phyloP scores from a whole-genome alignment of 1,284 basidiomycete species.

The Athelia sp. region DNA sequence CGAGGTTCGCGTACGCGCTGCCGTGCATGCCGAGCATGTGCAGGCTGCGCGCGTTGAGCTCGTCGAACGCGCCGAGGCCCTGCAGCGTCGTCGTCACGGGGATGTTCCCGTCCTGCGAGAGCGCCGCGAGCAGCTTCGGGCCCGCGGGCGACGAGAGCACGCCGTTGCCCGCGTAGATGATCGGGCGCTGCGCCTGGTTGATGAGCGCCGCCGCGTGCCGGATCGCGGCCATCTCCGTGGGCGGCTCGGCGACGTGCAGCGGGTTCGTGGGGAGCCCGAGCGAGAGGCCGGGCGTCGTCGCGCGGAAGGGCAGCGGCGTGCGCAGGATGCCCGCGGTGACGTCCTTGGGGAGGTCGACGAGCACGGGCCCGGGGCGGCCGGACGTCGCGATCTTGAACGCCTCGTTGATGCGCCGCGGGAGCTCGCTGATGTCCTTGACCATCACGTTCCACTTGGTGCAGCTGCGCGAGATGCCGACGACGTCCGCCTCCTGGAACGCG shows the following conservation, averaged over 20 bases:
- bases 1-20: conserved; percentile 93
- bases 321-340: conserved; percentile 91
- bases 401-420: conserved; percentile 95
- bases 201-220: conserved; percentile 86
- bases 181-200: conserved; percentile 85
- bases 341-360: conserved; percentile 97
- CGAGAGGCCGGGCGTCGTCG: conserved; percentile 80
- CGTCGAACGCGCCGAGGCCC: conserved; percentile 94
- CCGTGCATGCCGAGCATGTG: conserved; percentile 99
- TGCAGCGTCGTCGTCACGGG: conserved; percentile 97
- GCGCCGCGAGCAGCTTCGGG: conserved; percentile 77
- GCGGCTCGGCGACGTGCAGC: conserved; percentile 48
- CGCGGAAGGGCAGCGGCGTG: conserved; percentile 83
- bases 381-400: conserved; percentile 99
- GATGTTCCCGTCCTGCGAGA: conserved; percentile 86
- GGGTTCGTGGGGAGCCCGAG: conserved; percentile 79
- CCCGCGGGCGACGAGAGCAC: conserved; percentile 82
- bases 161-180: conserved; percentile 95
- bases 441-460: conserved; percentile 99
- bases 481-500: conserved; percentile 97
- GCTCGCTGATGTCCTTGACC: conserved; percentile 96
- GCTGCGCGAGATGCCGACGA: conserved; percentile 92
- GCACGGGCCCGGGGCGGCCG: conserved; percentile 93
- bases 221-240: conserved; percentile 69
- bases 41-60: conserved; percentile 80